phyloP scores from a whole-genome alignment of 345 rosid species.

The Aegle marmelos region DNA sequence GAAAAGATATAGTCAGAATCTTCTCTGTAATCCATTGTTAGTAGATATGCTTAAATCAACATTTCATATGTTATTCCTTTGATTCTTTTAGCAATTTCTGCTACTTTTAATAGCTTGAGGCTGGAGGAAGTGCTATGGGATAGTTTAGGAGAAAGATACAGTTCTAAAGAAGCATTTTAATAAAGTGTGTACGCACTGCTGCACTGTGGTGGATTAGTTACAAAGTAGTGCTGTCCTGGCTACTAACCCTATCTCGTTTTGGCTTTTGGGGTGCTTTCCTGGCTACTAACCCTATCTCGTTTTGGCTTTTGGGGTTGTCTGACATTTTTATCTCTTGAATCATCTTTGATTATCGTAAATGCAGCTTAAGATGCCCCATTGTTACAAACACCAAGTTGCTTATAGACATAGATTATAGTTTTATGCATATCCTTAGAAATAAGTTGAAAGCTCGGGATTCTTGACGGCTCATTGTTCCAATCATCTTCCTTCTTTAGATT shows the following conservation, averaged over 20 bases:
- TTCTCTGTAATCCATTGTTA: constrained; percentile 6
- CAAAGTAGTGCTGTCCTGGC: constrained; percentile 17
- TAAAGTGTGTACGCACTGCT: neutral
- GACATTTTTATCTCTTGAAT: neutral
- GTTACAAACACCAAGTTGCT: neutral
- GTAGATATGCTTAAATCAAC: constrained; percentile 21
- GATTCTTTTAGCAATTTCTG: constrained; percentile 3
- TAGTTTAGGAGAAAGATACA: neutral
- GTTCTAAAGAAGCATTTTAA: neutral
- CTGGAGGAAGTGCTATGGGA: neutral
- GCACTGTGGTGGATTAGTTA: constrained; percentile 13
- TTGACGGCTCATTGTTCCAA: no score
- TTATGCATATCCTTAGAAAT: no score
- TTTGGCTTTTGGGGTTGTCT: constrained; percentile 12
- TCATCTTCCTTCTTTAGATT: no score
- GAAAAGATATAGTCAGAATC: constrained; percentile 10
- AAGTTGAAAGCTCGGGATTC: no score
- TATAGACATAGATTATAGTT: neutral
- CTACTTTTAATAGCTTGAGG: neutral
- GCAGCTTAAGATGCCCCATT: constrained; percentile 10
- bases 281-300: neutral
- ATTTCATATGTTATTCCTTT: constrained; percentile 16
- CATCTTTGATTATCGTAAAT: constrained; percentile 5
- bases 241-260: constrained; percentile 2
- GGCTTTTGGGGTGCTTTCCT: constrained; percentile 19